Percentiles rank a stretch among this genome's conserved stretches.
Conservation (phyloP, 139 green algal species). For the Volvox reticuliferus region DNA sequence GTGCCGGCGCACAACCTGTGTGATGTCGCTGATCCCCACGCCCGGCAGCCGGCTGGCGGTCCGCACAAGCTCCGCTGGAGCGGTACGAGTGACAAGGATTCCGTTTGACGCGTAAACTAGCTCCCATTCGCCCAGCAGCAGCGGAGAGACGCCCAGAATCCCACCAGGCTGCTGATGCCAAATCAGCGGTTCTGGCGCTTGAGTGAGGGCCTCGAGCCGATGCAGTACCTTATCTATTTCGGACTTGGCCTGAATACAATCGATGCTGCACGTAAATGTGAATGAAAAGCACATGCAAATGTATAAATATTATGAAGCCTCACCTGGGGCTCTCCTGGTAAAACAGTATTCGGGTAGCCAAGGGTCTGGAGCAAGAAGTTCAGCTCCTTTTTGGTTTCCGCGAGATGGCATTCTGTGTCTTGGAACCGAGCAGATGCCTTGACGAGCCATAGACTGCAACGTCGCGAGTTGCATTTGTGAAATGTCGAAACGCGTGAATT, state of each 20-base stretch:
- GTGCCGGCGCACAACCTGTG: background rate
- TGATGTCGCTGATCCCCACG: constrained; percentile 38
- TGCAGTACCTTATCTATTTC: constrained; percentile 44
- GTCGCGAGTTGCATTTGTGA: background rate
- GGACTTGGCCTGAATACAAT: constrained; percentile 21
- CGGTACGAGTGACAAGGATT: constrained; percentile 38
- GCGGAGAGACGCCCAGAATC: background rate
- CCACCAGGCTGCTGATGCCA: background rate
- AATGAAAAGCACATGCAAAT: too few relatives aligned
- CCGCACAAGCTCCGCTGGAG: constrained; percentile 28
- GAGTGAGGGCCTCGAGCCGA: constrained; percentile 26
- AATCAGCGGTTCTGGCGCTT: background rate
- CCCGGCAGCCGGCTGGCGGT: constrained; percentile 28
- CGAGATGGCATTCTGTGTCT: constrained; percentile 23
- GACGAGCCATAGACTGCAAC: background rate
- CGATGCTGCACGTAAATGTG: background rate
- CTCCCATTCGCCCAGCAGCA: constrained; percentile 48
- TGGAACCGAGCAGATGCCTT: background rate
- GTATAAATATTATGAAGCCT: background rate
- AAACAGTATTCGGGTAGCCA: background rate
- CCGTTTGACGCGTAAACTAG: constrained; percentile 60
- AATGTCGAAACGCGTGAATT: background rate
- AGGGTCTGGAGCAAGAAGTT: background rate
- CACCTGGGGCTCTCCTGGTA: constrained; percentile 11
- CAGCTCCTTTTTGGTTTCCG: constrained; percentile 37